Evolutionary conservation across 2,329 filamentous ascomycete genomes (phyloP).

Genomic region (Trichoderma sp.): DNA sequence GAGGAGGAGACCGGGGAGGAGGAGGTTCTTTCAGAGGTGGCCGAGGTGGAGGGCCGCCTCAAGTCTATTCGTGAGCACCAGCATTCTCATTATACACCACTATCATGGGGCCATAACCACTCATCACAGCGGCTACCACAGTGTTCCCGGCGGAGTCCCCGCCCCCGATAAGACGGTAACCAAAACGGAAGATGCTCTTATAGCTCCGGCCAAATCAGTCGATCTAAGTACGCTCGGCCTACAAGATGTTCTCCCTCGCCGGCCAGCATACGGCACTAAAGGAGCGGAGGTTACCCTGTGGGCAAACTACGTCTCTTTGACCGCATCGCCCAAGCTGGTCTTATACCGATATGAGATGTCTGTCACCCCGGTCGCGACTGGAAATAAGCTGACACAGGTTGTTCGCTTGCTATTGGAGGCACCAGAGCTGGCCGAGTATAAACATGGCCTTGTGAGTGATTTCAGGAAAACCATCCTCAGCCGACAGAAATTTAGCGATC

Average conservation of each 20-base stretch:
- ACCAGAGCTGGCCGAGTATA: constrained; percentile 19
- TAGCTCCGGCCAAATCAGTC: background rate
- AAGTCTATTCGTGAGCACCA: constrained; percentile 15
- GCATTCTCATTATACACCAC: background rate
- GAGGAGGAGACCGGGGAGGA: constrained; percentile 21
- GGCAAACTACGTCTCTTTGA: constrained; percentile 23
- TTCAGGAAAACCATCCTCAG: constrained; percentile 35
- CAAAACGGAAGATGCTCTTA: constrained; percentile 18
- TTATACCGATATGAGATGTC: constrained; percentile 22
- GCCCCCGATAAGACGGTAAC: constrained; percentile 7
- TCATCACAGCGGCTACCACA: background rate
- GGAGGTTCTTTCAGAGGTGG: background rate
- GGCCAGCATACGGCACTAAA: constrained; percentile 21
- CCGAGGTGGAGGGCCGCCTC: constrained; percentile 7
- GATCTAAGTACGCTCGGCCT: constrained; percentile 12
- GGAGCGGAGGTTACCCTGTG: constrained; percentile 18
- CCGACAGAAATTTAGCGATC: constrained; percentile 23
- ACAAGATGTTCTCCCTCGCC: constrained; percentile 13
- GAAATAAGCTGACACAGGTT: constrained; percentile 20
- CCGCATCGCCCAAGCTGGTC: constrained; percentile 8
- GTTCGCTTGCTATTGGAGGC: constrained; percentile 27
- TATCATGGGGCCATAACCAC: background rate
- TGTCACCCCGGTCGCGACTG: constrained; percentile 4
- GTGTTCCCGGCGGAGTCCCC: constrained; percentile 7
- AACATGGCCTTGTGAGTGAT: constrained; percentile 32